These are phyloP conservation scores for Nigrospora sphaerica DNA, from an alignment of 2,329 filamentous ascomycete genomes.

Conservation along the genomic window DNA sequence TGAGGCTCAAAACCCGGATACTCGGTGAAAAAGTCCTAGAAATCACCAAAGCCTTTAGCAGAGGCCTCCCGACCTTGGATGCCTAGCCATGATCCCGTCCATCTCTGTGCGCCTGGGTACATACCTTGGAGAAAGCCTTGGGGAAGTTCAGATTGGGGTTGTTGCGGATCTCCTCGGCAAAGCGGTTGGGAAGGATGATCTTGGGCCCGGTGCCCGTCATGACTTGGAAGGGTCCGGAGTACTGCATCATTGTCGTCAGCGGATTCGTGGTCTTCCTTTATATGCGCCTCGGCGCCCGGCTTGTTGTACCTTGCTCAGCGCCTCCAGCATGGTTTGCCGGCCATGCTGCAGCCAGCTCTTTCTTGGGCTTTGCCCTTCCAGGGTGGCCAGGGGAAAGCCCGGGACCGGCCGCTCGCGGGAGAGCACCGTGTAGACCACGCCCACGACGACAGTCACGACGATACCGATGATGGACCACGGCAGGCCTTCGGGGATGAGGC, in stretches of 20 bases:
- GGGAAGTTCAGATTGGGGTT: conserved; percentile 23
- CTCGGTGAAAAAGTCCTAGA: conserved; percentile 24
- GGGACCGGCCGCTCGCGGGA: conserved; percentile 16
- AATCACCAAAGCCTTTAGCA: background rate
- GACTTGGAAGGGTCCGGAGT: conserved; percentile 22
- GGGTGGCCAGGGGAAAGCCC: conserved; percentile 17
- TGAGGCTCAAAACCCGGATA: conserved; percentile 25
- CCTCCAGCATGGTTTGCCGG: conserved; percentile 14
- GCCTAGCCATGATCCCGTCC: no score
- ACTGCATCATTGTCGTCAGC: conserved; percentile 12
- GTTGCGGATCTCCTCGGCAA: conserved; percentile 27
- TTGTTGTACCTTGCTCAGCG: conserved; percentile 14
- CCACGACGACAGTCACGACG: conserved; percentile 15
- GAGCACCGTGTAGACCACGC: conserved; percentile 17
- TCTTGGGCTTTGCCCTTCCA: conserved; percentile 17
- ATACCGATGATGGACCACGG: conserved; percentile 19
- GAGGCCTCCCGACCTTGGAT: no score
- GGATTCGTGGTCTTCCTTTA: background rate
- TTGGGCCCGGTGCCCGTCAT: conserved; percentile 23
- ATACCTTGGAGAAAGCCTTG: conserved; percentile 25
- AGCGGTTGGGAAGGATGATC: conserved; percentile 22
- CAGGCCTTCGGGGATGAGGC: conserved; percentile 17
- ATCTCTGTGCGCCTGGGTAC: no score
- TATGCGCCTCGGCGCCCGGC: background rate
- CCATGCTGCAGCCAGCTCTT: conserved; percentile 20